Conservation (phyloP, 495 filamentous ascomycete species). For the Aspergillus funiculosus region DNA sequence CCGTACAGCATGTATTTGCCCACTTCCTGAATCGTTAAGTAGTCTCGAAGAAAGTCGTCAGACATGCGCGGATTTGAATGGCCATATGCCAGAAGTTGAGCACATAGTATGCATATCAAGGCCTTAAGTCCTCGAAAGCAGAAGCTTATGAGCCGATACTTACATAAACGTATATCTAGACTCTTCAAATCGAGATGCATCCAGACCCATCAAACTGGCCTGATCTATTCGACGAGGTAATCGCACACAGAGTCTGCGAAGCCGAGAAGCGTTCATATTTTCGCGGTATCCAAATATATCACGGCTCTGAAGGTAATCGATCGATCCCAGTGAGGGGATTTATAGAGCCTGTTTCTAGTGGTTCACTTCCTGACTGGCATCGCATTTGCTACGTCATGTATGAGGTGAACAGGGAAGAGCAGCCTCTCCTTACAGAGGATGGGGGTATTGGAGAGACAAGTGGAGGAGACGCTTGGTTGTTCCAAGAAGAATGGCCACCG, state of each 20-base stretch:
- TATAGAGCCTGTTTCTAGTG: constrained; percentile 26
- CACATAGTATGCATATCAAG: constrained; percentile 20
- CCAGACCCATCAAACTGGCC: constrained; percentile 26
- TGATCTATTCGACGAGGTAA: constrained; percentile 17
- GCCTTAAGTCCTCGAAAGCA: not conserved
- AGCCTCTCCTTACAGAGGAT: not conserved
- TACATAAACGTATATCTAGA: constrained; percentile 11
- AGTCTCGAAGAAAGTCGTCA: constrained; percentile 19
- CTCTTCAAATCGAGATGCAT: constrained; percentile 17
- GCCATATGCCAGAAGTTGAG: constrained; percentile 19
- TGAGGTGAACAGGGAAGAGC: constrained; percentile 3
- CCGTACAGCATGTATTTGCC: constrained; percentile 31
- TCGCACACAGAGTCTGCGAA: constrained; percentile 9
- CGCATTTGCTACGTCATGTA: constrained; percentile 41
- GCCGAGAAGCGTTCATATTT: constrained; percentile 24
- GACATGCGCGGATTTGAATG: constrained; percentile 27
- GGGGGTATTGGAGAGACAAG: constrained; percentile 1
- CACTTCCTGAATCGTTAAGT: constrained; percentile 14
- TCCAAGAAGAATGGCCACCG: constrained; percentile 19
- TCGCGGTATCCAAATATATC: constrained; percentile 19
- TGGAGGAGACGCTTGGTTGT: constrained; percentile 8
- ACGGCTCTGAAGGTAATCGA: constrained; percentile 2
- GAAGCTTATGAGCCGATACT: too few relatives aligned
- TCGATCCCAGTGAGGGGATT: constrained; percentile 28
- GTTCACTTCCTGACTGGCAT: constrained; percentile 34